Percentiles rank a stretch among this genome's conserved stretches.
phyloP scores from a whole-genome alignment of 768 basidiomycete species.

The Psilocybe subaeruginosa region DNA sequence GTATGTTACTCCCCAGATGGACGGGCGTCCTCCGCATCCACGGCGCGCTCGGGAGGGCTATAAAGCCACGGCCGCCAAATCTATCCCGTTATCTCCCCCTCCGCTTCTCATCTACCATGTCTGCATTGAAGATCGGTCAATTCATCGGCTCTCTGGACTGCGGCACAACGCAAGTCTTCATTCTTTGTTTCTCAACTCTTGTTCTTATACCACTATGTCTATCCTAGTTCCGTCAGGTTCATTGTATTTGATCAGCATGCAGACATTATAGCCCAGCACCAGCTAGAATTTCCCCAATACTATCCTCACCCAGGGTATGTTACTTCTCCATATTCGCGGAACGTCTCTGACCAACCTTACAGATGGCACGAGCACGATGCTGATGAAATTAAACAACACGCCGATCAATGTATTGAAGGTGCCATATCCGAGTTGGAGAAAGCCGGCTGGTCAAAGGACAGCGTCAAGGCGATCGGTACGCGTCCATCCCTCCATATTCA shows the following conservation, averaged over 20 bases:
- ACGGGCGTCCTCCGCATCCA: conserved; percentile 17
- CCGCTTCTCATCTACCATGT: conserved; percentile 19
- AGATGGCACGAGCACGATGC: conserved; percentile 98
- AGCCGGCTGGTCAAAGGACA: conserved; percentile 75
- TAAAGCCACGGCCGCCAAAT: conserved; percentile 17
- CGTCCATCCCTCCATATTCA: conserved; percentile 19
- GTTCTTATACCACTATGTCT: conserved; percentile 3
- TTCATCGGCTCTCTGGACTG: conserved; percentile 94
- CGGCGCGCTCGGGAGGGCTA: conserved; percentile 18
- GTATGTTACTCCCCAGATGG: conserved; percentile 25
- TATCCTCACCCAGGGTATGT: conserved; percentile 84
- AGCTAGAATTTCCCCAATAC: conserved; percentile 93
- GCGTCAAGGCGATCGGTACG: conserved; percentile 91
- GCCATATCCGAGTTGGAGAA: conserved; percentile 73
- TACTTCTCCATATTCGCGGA: background rate
- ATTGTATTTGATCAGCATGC: conserved; percentile 90
- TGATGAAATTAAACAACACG: conserved; percentile 74
- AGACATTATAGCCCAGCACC: conserved; percentile 85
- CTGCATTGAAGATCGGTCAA: conserved; percentile 60
- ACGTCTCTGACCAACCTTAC: conserved; percentile 1
- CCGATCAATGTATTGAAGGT: conserved; percentile 74
- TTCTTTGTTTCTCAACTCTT: background rate
- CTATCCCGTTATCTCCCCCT: conserved; percentile 11
- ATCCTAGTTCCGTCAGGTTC: conserved; percentile 71
- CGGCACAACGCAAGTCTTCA: conserved; percentile 81